Evolutionary conservation across 371 early-diverging fungal genomes (phyloP).

Genomic region (Neoconidiobolus thromboides): DNA sequence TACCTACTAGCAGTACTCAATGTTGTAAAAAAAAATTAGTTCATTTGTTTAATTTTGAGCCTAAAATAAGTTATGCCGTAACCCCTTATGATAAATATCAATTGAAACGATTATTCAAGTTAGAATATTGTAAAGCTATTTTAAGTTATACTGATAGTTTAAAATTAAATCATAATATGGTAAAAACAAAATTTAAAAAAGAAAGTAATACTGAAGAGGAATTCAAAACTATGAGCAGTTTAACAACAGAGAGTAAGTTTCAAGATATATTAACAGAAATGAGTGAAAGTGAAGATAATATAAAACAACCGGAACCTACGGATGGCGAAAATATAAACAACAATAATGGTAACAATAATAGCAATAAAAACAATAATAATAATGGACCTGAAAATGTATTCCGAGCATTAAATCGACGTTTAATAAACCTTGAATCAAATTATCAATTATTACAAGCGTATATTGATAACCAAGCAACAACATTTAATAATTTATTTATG

Average conservation of each 20-base stretch:
- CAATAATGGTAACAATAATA: slow-evolving; percentile 7
- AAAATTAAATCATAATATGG: no score
- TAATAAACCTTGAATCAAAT: not conserved
- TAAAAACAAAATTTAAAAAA: no score
- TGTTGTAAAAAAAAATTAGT: no score
- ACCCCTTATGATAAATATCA: no score
- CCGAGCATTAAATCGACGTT: slow-evolving; percentile 9
- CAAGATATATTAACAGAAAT: not conserved
- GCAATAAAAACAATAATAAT: slow-evolving; percentile 12
- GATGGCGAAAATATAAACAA: not conserved
- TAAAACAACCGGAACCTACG: not conserved
- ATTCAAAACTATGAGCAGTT: not conserved
- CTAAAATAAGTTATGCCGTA: no score
- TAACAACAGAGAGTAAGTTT: not conserved
- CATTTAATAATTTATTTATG: not conserved
- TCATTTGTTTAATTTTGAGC: no score
- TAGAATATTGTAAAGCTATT: no score
- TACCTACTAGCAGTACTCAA: no score
- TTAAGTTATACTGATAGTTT: no score
- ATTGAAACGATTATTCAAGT: no score
- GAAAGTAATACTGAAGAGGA: not conserved
- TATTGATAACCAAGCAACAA: not conserved
- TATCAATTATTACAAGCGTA: not conserved
- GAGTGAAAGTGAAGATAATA: not conserved
- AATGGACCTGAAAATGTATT: slow-evolving; percentile 9